Base-by-base conservation (phyloP, 106 monocot genomes). In the Dioscorea dumetorum region DNA sequence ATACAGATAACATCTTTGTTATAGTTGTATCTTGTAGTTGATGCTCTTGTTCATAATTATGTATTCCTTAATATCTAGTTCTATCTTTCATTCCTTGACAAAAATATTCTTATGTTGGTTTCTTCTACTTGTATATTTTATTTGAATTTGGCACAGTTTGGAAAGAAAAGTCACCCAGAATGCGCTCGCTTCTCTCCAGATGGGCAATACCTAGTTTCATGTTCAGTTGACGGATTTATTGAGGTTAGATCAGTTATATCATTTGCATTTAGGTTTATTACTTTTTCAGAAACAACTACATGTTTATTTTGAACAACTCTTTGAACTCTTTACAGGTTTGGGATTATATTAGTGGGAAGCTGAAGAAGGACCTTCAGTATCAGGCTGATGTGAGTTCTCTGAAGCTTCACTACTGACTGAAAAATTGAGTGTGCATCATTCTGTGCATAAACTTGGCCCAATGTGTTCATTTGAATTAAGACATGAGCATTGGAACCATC, bases 281-380 rank as follows among this genome's bases (percentile, higher is more conserved):
- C 48, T 63, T 32, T 11, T 60, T 59, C 70, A 41, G 32, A 24
- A 8, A 22, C 17, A 24, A 20, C 21, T 24, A 10, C 24, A 24
- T 16, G 56, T 69, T n/a, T 57, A 8, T 78, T 32, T 22, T 67
- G 51, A 67, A 28, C n/a, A n/a, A n/a, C 28, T 28, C 48, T 68
- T 41, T 48, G 24, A 41, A 31, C n/a, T 52, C 34, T 23, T 4
- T 70, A 63, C 81, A 91, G 94, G 94, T 90, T 28, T 94, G 94
- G 94, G 94, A 94, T 69, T 94, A 94, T 66, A 76, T 90, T 64
- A 94, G 87, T 73, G 94, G 94, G 67, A 94, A 94, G 76, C 84
- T 97, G 16, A 97, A 97, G 66, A 97, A 97, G 75, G 97, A 97
- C 82, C 97, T 97, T 49, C 97, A 92, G n/a, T 97, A 97, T 77